Evolutionary conservation across 2,329 filamentous ascomycete genomes (phyloP), one percentile per base, ranked within the genome.

Genomic region (Curvularia hawaiiensis): DNA sequence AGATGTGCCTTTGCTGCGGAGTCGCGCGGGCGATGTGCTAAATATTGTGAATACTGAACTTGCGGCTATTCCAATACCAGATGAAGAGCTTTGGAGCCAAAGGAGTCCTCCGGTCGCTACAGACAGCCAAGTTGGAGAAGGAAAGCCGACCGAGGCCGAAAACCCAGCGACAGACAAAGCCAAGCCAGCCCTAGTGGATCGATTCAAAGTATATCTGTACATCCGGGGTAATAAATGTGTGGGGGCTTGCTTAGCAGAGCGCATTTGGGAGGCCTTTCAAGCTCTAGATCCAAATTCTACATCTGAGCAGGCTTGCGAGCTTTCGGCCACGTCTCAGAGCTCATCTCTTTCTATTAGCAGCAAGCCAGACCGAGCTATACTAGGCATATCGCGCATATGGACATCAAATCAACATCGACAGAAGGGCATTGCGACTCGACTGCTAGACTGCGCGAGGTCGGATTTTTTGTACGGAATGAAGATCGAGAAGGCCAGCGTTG

Each of bases 321-420:
- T 59, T 26, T 44, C 54, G 47, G 58, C 33, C 30, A 64, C 64
- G 35, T 35, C 40, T 22, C 61, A 68, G 28, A 69, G 68, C 59
- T 75, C 74, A 22, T 73, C 72, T 33, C 70, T 85, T 56, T 80
- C 78, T 2, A 75, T 82, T 35, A 77, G 77, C 50, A 73, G 76
- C 26, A 74, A 78, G 45, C 64, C 76, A 5, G 60, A 79, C 26
- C 74, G 79, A 3, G 85, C 83, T 3, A 77, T 83, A n/a, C 78
- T 88, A 52, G 85, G 86, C 18, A 82, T 90, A 26, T 87, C 86
- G 24, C 81, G 87, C 30, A 86, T 90, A 63, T 90, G 87, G 87
- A 86, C 85, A 0, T 85, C 83, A 8, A 80, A 79, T 6, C 78
- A 80, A 2, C 82, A 84, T 57, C 80, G 86, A 31, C 76, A 83